Base-by-base conservation (phyloP, 805 yeast species). In the Candida nitratophila region DNA sequence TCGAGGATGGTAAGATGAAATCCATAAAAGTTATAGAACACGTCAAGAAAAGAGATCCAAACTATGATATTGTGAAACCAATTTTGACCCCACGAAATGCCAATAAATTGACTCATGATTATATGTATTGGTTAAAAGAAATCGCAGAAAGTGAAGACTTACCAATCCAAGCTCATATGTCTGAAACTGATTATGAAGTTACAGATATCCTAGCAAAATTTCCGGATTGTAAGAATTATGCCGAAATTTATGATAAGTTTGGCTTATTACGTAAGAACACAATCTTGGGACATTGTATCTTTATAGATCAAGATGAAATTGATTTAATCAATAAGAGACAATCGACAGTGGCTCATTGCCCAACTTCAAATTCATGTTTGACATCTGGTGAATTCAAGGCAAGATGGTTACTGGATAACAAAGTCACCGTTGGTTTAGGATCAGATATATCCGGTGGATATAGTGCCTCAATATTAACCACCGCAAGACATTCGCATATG, bases 1-100 rank as follows among this genome's bases (percentile, higher is more conserved):
- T 55, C 21, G 64, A 77, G 22, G 78, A 75, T 33, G 74, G 85
- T 32, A 59, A 81, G 36, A 54, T 63, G 17, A 71, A 81, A 4
- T 86, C 86, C 50, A 50, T 67, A 15, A 62, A 68, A 5, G 78
- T 88, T 3, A 71, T 86, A 3, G 68, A 75, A 10, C 81, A 83
- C 56, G 70, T 87, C 32, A 56, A 63, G 16, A 48, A 61, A 6
- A 64, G 77, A 40, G 86, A 83, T 47, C 82, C 86, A 2, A 49
- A 52, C 0, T 68, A 72, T 31, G 73, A 75, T 17, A 49, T 69
- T 3, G 73, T 91, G 15, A 67, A 73, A 41, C 96, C 98, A 0
- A 80, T 90, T 14, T 52, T 91, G 11, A 91, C 98, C 2, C 98
- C 99, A 9, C 68, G 99, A 46, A 91, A 91, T 68, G 98, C 98